Evolutionary conservation across 2,329 filamentous ascomycete species (phyloP), one percentile per base, ranked within the genome.

Genomic region (Kalaharituber pfeilii): DNA sequence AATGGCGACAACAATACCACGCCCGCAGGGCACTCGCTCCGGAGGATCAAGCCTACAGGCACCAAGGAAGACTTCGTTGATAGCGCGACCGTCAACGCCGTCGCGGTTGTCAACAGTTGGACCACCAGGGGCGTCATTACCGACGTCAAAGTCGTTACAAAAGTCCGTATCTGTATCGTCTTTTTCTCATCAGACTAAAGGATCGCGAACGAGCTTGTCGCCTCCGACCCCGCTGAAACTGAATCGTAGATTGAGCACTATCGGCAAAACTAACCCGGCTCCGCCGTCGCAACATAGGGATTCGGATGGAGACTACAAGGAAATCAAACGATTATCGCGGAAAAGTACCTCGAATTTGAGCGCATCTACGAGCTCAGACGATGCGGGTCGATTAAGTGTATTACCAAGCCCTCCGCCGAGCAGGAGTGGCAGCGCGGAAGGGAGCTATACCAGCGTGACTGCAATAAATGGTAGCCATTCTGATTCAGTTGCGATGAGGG

Each of bases 401-500:
- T 57, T 59, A 54, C 51, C 57, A 28, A 59, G 56, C 3, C 86
- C 86, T 5, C 80, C 87, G 0, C 86, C 89, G 62, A 96, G 89
- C 67, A 78, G 88, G 60, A 93, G 83, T 66, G 94, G 89, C 25
- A 95, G 89, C 25, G 85, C 87, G 0, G 84, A 94, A 66, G 88
- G 86, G 57, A 95, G 88, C 1, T 93, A 93, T 65, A 94, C 87
- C 2, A 93, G 83, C 52, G 85, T 83, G 18, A 94, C 87, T 0
- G 89, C 84, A 0, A 87, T 87, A 64, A 88, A 95, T 64, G 88
- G 94, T 57, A 73, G 75, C 25, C 62, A 60, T 53, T 59, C 60
- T 18, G 44, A 55, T 5, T 59, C 54, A 50, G 54, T 64, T 0
- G 69, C 67, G 24, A 66, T 66, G 49, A 55, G 54, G 36, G 47